Evolutionary conservation across 352 stramenopile species (phyloP), one percentile per base, ranked within the genome.

Genomic region (Globisporangium alternatum): DNA sequence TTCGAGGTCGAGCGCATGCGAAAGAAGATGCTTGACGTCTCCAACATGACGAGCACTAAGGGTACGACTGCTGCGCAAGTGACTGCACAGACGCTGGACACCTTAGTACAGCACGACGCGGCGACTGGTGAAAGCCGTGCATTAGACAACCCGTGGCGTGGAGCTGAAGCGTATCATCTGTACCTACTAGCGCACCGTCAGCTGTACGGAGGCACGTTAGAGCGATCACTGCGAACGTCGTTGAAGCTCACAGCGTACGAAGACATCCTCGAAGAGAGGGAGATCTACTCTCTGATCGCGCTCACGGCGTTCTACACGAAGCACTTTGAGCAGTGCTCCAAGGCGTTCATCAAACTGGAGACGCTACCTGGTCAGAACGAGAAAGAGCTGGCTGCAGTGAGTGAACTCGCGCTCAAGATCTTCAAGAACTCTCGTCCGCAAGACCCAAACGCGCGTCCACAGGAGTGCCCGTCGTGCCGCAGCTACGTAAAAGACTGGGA

Each of bases 251-350:
- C 83, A 0, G 76, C 78, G 15, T 98, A 96, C 70, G 93, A 98
- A 44, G 95, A 98, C 67, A 88, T 98, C 25, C 74, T 98, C 6
- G 87, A 96, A 19, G 74, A 92, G 33, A 81, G 87, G 17, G 90
- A 97, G 60, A 90, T 98, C 33, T 98, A 98, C 74, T 93, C 86
- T n/a, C 79, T 98, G 13, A 86, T 98, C n/a, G 94, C 90, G 1
- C 75, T 98, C 5, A 88, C 90, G 3, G 86, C 94, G 6, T 97
- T 97, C 67, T 93, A 97, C 68, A 97, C 83, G 59, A 91, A 92
- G 41, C 87, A 97, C 69, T 97, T 83, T 52, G 86, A 96, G 35
- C 84, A 97, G 47, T 98, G 90, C 73, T 97, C 85, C 47, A 84
- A 86, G 60, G 89, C 89, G 8, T 97, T 98, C 66, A 93, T 97